Conservation (phyloP, 2,329 filamentous ascomycete genomes). For the Endoconidiophora polonica region DNA sequence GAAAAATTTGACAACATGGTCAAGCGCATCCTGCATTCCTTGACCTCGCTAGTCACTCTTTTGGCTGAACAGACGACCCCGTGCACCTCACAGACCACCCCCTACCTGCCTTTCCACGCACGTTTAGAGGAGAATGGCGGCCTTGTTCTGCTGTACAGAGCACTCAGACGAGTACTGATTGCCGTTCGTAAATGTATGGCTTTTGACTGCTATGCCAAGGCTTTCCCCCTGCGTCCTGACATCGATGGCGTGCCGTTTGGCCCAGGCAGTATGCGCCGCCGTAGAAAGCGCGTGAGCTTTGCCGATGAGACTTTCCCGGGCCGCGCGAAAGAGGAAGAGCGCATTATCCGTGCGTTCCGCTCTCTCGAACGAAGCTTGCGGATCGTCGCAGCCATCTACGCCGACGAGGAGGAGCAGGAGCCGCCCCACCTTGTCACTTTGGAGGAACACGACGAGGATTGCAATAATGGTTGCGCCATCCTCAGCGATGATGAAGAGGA, state of each 20-base stretch:
- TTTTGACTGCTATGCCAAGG: conserved; percentile 12
- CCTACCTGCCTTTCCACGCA: conserved; percentile 10
- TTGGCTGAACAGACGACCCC: conserved; percentile 11
- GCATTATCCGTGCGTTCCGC: conserved; percentile 10
- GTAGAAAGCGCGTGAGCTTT: conserved; percentile 12
- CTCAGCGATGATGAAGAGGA: conserved; percentile 9
- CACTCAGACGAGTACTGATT: conserved; percentile 7
- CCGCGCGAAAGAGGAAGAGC: conserved; percentile 10
- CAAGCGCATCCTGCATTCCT: conserved; percentile 11
- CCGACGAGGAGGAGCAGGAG: conserved; percentile 5
- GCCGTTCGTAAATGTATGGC: conserved; percentile 7
- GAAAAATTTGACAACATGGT: conserved; percentile 13
- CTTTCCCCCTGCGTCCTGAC: conserved; percentile 11
- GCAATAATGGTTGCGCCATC: conserved; percentile 5
- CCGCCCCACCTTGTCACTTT: not conserved
- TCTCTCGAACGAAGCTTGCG: conserved; percentile 7
- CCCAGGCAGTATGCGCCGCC: conserved; percentile 12
- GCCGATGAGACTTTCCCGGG: conserved; percentile 10
- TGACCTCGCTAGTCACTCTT: conserved; percentile 10
- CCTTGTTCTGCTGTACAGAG: conserved; percentile 9
- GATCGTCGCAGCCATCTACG: conserved; percentile 11
- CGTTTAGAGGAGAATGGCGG: conserved; percentile 11
- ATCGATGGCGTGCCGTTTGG: conserved; percentile 6
- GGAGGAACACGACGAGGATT: not conserved
- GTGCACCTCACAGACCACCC: conserved; percentile 8